Evolutionary conservation across 2,329 filamentous ascomycete genomes (phyloP).

Genomic region (Fusarium globosum): DNA sequence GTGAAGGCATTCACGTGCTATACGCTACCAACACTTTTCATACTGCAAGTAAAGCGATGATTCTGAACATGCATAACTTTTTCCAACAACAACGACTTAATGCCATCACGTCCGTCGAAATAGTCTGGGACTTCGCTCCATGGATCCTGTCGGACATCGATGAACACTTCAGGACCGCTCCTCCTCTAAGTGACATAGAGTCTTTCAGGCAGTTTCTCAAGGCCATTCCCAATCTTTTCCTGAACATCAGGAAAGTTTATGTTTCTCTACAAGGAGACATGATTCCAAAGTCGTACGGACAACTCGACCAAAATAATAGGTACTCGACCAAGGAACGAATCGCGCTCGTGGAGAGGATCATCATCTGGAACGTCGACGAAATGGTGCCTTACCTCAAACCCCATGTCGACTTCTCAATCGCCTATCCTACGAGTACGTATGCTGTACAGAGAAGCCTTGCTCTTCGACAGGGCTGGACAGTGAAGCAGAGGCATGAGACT

Average conservation of each 20-base stretch:
- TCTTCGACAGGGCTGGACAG: not conserved
- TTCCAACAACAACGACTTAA: conserved; percentile 39
- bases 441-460: conserved; percentile 26
- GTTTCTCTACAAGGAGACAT: conserved; percentile 28
- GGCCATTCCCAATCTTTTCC: conserved; percentile 24
- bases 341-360: too few relatives aligned
- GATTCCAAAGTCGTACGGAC: not conserved
- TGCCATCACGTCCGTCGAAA: conserved; percentile 39
- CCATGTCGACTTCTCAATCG: conserved; percentile 37
- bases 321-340: too few relatives aligned
- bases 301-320: too few relatives aligned
- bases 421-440: conserved; percentile 41
- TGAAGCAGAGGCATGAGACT: conserved; percentile 28
- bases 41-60: conserved; percentile 32
- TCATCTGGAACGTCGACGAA: too few relatives aligned
- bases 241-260: conserved; percentile 24
- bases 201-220: conserved; percentile 34
- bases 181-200: too few relatives aligned
- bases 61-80: conserved; percentile 27
- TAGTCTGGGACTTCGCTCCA: conserved; percentile 43
- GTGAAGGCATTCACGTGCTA: conserved; percentile 46
- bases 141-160: too few relatives aligned
- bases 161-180: too few relatives aligned
- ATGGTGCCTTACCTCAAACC: conserved; percentile 34
- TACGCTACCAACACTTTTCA: conserved; percentile 47